Base-by-base conservation (phyloP, 192 early-diverging fungal species). In the Chytriomyces sp. region DNA sequence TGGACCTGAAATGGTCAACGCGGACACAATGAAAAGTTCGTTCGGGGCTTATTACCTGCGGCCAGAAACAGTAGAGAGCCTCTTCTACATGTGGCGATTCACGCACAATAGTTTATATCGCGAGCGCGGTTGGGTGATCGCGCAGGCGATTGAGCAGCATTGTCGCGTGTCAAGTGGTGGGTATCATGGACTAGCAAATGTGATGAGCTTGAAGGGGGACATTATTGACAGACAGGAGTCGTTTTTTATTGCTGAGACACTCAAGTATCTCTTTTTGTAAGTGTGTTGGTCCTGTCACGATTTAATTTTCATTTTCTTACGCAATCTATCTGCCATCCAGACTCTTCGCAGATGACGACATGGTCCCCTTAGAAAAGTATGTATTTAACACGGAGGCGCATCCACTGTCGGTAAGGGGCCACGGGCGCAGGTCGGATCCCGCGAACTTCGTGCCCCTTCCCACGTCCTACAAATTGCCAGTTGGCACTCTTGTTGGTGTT, bases 181-280 rank as follows among this genome's bases (percentile, higher is more conserved):
- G 10, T 74, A 40, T 34, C 30, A 31, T 30, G 72, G 72, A 12
- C 40, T 74, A 10, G 6, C 10, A 2, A 37, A 76, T 59, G 78
- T 80, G 17, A 26, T 30, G 44, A 36, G 30, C 39, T 22, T 37
- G 4, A 26, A 54, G 7, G 33, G 67, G 17, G 69, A 8, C 4
- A 41, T 37, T 32, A 32, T 17, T 12, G 80, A 83, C 59, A 38
- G 75, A 30, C 68, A 75, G 64, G 77, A 86, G 52, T 70, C 63
- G 39, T 98, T 95, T 79, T 95, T 98, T 73, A 76, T 96, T 64
- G 94, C 95, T 0, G 96, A 98, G 76, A 96, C 95, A 0, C 86
- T 98, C 66, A 98, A 98, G 80, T 98, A 98, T 76, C 82, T 95
- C 30, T 98, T 93, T 76, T 68, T 98, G 73, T 68, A 55, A 68